Evolutionary conservation across 2,329 filamentous ascomycete species (phyloP).

Genomic region (Paramyrothecium sp.): DNA sequence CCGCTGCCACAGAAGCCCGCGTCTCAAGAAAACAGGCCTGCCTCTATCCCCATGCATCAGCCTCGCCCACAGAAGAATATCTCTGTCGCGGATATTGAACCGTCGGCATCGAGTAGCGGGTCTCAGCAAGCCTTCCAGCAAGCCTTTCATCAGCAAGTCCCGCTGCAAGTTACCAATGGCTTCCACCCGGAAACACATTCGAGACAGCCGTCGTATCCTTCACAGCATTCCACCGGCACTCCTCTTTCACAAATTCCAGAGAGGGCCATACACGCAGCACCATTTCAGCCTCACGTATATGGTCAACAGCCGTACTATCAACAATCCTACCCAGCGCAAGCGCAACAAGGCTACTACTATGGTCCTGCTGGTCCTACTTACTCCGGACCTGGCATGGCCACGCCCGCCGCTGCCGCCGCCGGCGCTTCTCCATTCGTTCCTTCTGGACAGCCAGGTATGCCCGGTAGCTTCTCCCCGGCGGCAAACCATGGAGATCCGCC

Average conservation of each 20-base stretch:
- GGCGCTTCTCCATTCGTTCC: slow-evolving; percentile 58
- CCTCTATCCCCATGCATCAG: slow-evolving; percentile 77
- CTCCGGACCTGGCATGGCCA: slow-evolving; percentile 50
- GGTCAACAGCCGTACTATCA: slow-evolving; percentile 56
- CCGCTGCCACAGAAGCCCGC: slow-evolving; percentile 57
- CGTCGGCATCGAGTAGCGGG: slow-evolving; percentile 59
- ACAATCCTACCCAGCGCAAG: slow-evolving; percentile 38
- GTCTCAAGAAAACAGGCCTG: slow-evolving; percentile 53
- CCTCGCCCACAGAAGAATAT: slow-evolving; percentile 93
- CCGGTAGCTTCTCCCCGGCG: slow-evolving; percentile 37
- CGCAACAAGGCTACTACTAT: slow-evolving; percentile 68
- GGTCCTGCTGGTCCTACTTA: slow-evolving; percentile 50
- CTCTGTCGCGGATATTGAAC: slow-evolving; percentile 89
- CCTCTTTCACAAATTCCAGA: slow-evolving; percentile 91
- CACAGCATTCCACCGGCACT: slow-evolving; percentile 71
- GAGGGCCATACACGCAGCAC: slow-evolving; percentile 83
- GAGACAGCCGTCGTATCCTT: slow-evolving; percentile 67
- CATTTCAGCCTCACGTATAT: slow-evolving; percentile 78
- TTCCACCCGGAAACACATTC: slow-evolving; percentile 60
- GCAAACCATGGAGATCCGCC: slow-evolving; percentile 38
- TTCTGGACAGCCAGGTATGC: slow-evolving; percentile 45
- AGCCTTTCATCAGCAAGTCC: slow-evolving; percentile 94
- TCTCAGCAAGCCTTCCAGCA: slow-evolving; percentile 76
- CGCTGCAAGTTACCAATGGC: slow-evolving; percentile 63
- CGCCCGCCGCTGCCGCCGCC: slow-evolving; percentile 45